Evolutionary conservation across 768 basidiomycete species (phyloP).

Genomic region (Lenzites betulinus): DNA sequence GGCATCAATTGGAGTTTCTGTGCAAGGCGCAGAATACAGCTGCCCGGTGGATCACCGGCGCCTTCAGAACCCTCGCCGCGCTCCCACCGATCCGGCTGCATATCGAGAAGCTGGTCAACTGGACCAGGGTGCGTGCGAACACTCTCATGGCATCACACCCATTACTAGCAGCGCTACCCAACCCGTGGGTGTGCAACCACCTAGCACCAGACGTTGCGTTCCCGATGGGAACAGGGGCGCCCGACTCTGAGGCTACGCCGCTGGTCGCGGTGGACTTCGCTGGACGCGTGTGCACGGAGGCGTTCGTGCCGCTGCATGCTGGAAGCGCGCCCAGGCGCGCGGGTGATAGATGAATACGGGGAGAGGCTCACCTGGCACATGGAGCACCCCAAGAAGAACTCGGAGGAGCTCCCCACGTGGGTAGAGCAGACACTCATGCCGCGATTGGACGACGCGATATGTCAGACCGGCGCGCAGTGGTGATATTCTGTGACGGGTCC

Average conservation of each 20-base stretch:
- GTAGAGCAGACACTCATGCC: neutral
- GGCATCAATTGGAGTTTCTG: slow-evolving; percentile 1
- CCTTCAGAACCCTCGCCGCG: slow-evolving; percentile 22
- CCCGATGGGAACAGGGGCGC: neutral
- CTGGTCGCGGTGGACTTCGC: slow-evolving; percentile 6
- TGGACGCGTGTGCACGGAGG: neutral
- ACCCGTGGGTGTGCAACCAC: neutral
- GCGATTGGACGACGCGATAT: neutral
- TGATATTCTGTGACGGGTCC: neutral
- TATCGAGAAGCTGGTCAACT: slow-evolving; percentile 16
- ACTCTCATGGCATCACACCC: slow-evolving; percentile 8
- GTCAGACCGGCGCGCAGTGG: neutral
- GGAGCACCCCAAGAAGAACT: neutral
- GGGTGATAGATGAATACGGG: neutral
- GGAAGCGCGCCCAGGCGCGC: slow-evolving; percentile 3
- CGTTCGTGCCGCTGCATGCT: slow-evolving; percentile 1
- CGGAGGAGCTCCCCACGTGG: neutral
- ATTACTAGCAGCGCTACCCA: neutral
- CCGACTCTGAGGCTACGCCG: neutral
- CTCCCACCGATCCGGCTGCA: slow-evolving; percentile 20
- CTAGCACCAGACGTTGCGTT: neutral
- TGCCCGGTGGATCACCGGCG: slow-evolving; percentile 24
- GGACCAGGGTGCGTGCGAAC: slow-evolving; percentile 1
- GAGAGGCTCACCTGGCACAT: neutral
- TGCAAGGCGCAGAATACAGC: slow-evolving; percentile 20